Base-by-base conservation (phyloP, 2,329 filamentous ascomycete genomes). In the Arthrobotrys pseudoclavata region DNA sequence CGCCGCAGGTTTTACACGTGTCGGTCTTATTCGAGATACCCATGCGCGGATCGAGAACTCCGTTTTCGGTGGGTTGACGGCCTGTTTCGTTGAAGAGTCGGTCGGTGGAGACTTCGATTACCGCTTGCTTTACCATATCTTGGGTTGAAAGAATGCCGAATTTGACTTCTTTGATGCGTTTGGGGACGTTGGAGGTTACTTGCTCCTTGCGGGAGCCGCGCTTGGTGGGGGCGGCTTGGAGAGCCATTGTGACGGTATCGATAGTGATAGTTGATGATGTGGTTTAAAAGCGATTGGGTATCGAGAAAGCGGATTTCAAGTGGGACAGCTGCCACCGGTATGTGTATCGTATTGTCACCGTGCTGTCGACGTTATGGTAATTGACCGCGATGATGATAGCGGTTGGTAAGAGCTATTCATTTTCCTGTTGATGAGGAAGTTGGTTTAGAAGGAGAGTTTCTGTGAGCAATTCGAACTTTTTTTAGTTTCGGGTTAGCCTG, bases 71-170 rank as follows among this genome's bases (percentile, higher is more conserved):
- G 91, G 91, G 82, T 91, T 91, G 81, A 92, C 90, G 69, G 18
- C 80, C 81, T n/a, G 81, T 81, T 81, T 97, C 89, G 83, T 99
- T 94, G 86, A 97, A 99, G 79, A 98, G 90, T 84, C 94, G 91
- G 82, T 94, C 90, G 83, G 97, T 92, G n/a, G 93, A 96, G 72
- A 99, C 91, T 84, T 97, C 94, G 80, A 98, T 88, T 71, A 97
- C 94, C 79, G 92, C 94, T 85, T 99, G 96, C 83, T 95, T 96
- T 81, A 97, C 92, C 80, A 98, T 97, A 82, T 98, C 93, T 83
- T 97, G 92, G 82, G 92, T 94, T 26, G 94, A 97, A 90, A 97
- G 89, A 79, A 98, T 92, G 82, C 95, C 95, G 84, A 98, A 98
- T 83, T 97, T 94, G 83, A 98, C 89, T 83, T 94, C 91, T 84